These are phyloP conservation scores for Trypanosoma boissoni DNA, from an alignment of 208 protist genomes.

Conservation along the genomic window DNA sequence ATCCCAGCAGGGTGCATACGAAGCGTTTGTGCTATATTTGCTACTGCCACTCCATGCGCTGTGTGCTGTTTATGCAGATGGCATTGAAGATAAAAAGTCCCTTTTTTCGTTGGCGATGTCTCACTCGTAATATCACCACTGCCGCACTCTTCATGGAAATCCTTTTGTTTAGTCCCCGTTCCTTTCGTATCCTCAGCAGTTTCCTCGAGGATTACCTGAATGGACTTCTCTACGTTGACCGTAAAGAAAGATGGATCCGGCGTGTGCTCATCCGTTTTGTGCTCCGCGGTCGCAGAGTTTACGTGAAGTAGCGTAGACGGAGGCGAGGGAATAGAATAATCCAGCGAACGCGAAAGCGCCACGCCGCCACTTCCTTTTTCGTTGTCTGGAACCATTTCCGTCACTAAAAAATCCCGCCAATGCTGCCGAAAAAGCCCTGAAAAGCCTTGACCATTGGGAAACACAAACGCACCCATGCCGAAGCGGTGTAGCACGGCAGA, in stretches of 20 bases:
- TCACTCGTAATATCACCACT: conserved; percentile 7
- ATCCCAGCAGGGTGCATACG: conserved; percentile 77
- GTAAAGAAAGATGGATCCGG: conserved; percentile 52
- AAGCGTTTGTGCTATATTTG: conserved; percentile 59
- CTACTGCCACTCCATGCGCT: conserved; percentile 64
- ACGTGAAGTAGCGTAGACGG: conserved; percentile 21
- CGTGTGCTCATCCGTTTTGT: background rate
- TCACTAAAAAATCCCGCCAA: conserved; percentile 57
- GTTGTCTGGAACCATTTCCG: conserved; percentile 33
- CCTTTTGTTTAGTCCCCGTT: background rate
- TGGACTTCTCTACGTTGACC: conserved; percentile 37
- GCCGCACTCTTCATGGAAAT: background rate
- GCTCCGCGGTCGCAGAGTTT: background rate
- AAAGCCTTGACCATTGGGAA: conserved; percentile 37
- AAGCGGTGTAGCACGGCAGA: conserved; percentile 52
- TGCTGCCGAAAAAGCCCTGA: conserved; percentile 64
- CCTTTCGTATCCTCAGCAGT: background rate
- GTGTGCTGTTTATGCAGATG: conserved; percentile 84
- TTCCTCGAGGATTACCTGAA: conserved; percentile 22
- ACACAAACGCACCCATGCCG: conserved; percentile 69
- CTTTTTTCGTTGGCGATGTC: background rate
- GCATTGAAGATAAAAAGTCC: conserved; percentile 56
- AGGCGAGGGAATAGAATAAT: conserved; percentile 54
- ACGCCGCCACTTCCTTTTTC: conserved; percentile 20
- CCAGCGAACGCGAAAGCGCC: conserved; percentile 34